Evolutionary conservation across 73 alveolate species (phyloP).

Genomic region (Paramecium octaurelia): DNA sequence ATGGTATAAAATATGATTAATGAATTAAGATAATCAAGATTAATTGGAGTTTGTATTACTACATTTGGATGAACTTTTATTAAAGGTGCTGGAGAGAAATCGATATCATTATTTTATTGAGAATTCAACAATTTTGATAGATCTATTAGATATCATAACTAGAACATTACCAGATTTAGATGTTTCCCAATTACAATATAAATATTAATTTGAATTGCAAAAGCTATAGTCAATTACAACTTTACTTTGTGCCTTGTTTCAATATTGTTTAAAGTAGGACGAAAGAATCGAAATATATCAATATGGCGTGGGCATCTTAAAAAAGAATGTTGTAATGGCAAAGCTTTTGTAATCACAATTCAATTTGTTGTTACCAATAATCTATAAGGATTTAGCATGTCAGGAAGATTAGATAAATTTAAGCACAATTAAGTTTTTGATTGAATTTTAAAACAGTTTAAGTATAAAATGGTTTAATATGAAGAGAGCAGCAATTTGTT

Average conservation of each 20-base stretch:
- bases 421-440: not conserved
- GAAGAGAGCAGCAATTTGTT: not conserved
- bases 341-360: not conserved
- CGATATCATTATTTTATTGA: not conserved
- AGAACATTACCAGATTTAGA: not conserved
- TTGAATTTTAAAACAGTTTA: not conserved
- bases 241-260: not conserved
- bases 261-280: not conserved
- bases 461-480: not conserved
- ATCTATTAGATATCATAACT: not conserved
- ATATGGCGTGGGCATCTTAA: not conserved
- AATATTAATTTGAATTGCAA: not conserved
- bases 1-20: not conserved
- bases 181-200: not conserved
- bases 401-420: not conserved
- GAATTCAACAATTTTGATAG: not conserved
- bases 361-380: not conserved
- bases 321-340: not conserved
- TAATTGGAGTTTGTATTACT: not conserved
- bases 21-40: not conserved
- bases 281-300: not conserved
- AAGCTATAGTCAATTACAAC: not conserved
- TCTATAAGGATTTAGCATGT: not conserved
- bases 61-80: not conserved
- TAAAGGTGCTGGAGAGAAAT: not conserved